Evolutionary conservation across 2,329 filamentous ascomycete genomes (phyloP), one percentile per base, ranked within the genome.

Genomic region (Sclerotinia trifoliorum): DNA sequence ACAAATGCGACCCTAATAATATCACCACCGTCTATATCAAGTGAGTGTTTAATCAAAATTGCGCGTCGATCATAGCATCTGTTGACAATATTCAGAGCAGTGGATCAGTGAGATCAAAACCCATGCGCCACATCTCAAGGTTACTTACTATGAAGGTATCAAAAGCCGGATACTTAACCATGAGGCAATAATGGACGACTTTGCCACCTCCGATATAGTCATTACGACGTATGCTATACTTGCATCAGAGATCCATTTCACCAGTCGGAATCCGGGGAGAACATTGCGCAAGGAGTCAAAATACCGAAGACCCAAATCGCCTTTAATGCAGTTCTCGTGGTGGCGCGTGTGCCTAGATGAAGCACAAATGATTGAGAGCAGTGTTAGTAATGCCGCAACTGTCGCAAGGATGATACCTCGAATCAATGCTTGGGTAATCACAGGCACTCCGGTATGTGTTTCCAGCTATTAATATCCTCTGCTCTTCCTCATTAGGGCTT

Each of bases 341-440:
- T 97, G 93, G 93, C 85, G 94, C 54, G 86, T 96, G 1, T 88
- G 88, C 66, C 82, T 91, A 1, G 89, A 91, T 69, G 93, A 89
- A 81, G 89, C 94, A 0, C 95, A 99, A 76, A 96, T 97, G 90
- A 88, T 98, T 54, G 94, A 98, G 77, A 94, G 87, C 72, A 93
- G 93, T 46, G 88, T 96, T 5, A 94, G 88, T 74, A 89, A 92
- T 73, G 92, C 94, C 39, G 94, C 95, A 1, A 86, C 84, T 58
- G 88, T 97, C 19, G 93, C 93, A 48, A 87, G 88, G 52, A 81
- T 90, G 35, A 90, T 99, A 70, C 93, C 94, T 56, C 86, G 95
- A 39, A 80, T 91, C 71, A 94, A 97, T 79, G 90, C 93, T 2
- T 98, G 95, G 95, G 93, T 90, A 19, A 88, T 99, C 52, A 94